Base-by-base conservation (phyloP, 768 basidiomycete species). In the Boletus patriciae region DNA sequence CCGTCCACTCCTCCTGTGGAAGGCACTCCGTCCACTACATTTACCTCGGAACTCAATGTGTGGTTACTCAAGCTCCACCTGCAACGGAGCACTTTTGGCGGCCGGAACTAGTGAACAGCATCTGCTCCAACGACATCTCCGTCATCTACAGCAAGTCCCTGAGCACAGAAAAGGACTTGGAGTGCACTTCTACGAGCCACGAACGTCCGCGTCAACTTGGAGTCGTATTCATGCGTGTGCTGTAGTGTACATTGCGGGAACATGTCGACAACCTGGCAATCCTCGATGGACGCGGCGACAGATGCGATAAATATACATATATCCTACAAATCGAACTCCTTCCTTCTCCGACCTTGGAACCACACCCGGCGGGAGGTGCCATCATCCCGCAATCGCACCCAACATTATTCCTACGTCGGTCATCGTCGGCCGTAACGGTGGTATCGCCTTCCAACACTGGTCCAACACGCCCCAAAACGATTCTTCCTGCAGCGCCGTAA, bases 391-490 rank as follows among this genome's bases (percentile, higher is more conserved):
- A 5, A 66, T 54, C 19, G 12, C 52, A 18, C 23, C 47, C 50
- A 71, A 27, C 53, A 50, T 33, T 47, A 42, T 47, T 21, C 49
- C 66, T 33, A 79, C 67, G 37, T 78, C 72, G 5, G 64, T 57
- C 80, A 83, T 83, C 23, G 66, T 68, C 7, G 80, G 82, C 21
- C 82, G 72, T 3, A 74, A 47, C 27, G 61, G 58, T 19, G 68
- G 70, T 16, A 74, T 72, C 29, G 65, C 58, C 44, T 67, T 66
- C 82, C 82, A 83, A 59, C 82, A 83, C 37, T 65, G 70, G 49
- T 79, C 75, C 46, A 83, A 62, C 44, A 76, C 70, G 13, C 58
- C 61, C 78, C 81, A 80, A 61, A 83, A 81, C 4, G 63, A 60
- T 4, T 72, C 70, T 43, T 72, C 68, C 9, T 74, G 56, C 29